Evolutionary conservation across 139 green algal species (phyloP).

Genomic region (Volvox reticuliferus): DNA sequence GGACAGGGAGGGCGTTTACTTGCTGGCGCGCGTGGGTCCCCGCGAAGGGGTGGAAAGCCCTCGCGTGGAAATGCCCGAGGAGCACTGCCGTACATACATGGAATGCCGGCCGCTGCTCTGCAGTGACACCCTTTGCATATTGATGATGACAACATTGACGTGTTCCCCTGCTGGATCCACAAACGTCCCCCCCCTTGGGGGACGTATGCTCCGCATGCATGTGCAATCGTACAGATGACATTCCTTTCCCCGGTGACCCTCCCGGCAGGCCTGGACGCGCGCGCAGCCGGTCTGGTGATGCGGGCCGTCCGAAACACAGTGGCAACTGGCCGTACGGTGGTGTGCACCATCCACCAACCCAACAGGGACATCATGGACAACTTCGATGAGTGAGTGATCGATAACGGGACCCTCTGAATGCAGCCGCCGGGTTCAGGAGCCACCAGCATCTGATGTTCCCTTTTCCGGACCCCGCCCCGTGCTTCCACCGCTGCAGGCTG

Average conservation of each 20-base stretch:
- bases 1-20: neutral
- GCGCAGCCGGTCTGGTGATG: conserved; percentile 85
- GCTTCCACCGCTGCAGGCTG: conserved; percentile 14
- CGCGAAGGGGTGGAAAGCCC: neutral
- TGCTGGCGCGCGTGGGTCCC: too few relatives aligned
- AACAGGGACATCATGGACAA: conserved; percentile 77
- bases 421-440: neutral
- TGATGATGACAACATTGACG: neutral
- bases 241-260: neutral
- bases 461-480: neutral
- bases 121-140: too few relatives aligned
- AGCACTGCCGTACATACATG: neutral
- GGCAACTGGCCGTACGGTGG: conserved; percentile 82
- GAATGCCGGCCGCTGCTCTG: neutral
- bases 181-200: neutral
- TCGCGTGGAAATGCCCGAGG: neutral
- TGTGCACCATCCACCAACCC: conserved; percentile 94
- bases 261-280: conserved; percentile 78
- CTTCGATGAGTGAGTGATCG: conserved; percentile 27
- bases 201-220: neutral
- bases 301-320: conserved; percentile 82
- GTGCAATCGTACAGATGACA: neutral
- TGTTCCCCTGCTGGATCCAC: neutral
- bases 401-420: neutral
- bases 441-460: neutral